Percentiles rank a stretch among this genome's conserved stretches.
Conservation (phyloP, 179 eudicot species). For the Monotropa hypopitys region DNA sequence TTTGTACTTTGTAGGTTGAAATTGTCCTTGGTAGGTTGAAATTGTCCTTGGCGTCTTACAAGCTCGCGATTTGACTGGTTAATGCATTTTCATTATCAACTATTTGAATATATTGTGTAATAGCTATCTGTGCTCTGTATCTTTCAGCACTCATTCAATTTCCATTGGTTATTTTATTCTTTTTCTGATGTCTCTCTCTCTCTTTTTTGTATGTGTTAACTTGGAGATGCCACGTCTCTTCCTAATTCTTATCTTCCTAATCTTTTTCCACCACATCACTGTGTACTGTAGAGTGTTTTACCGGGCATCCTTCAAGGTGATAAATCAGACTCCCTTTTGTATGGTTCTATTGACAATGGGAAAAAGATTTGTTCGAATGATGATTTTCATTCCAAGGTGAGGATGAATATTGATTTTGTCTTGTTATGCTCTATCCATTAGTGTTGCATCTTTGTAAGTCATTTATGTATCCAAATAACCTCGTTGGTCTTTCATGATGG, state of each 20-base stretch:
- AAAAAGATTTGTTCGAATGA: slow-evolving; percentile 99
- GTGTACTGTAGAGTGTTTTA: slow-evolving; percentile 66
- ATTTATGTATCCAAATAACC: not conserved
- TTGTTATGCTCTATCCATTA: not conserved
- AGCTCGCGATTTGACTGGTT: not conserved
- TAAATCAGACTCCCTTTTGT: slow-evolving; percentile 91
- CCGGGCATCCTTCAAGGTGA: slow-evolving; percentile 99
- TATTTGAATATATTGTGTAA: not conserved
- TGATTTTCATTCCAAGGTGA: slow-evolving; percentile 85
- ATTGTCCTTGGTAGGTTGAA: not conserved
- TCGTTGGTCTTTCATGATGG: not conserved
- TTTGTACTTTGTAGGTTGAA: not conserved
- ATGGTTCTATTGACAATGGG: slow-evolving; percentile 99
- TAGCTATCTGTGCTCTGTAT: not conserved
- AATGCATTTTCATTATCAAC: not conserved
- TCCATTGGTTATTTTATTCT: not conserved
- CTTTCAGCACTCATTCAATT: not conserved
- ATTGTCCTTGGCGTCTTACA: not conserved
- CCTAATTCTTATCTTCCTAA: not conserved
- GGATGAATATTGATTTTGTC: not conserved
- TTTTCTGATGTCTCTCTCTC: not conserved
- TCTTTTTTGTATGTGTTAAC: not conserved
- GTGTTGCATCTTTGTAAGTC: not conserved
- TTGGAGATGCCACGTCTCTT: not conserved
- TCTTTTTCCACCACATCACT: not conserved